Conservation (phyloP, 2,329 filamentous ascomycete genomes). For the Alternaria sp. region DNA sequence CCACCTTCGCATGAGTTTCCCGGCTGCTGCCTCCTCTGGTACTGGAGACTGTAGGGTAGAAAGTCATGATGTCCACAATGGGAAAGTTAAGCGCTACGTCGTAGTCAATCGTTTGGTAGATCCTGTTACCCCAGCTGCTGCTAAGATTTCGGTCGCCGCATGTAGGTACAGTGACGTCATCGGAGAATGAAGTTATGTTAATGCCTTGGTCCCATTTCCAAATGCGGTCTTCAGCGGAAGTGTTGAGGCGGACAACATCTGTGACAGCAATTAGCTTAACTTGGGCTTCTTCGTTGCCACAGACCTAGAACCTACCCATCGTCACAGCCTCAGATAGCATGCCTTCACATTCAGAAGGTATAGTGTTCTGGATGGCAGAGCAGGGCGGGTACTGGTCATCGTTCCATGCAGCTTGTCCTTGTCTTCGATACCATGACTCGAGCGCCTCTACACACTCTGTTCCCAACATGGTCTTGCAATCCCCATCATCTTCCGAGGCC, state of each 20-base stretch:
- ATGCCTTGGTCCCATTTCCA: background rate
- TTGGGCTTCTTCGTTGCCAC: background rate
- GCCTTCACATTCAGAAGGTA: background rate
- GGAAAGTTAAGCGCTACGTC: constrained; percentile 1
- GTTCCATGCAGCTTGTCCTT: background rate
- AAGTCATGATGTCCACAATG: background rate
- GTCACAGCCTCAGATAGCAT: background rate
- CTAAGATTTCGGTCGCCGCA: background rate
- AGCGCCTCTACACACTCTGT: constrained; percentile 2
- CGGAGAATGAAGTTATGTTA: background rate
- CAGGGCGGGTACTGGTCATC: background rate
- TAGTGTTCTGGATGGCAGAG: background rate
- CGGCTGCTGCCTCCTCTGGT: background rate
- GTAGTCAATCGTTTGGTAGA: background rate
- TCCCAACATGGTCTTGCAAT: constrained; percentile 3
- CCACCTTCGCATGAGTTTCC: background rate
- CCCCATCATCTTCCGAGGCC: constrained; percentile 3
- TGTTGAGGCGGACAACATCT: background rate
- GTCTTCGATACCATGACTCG: background rate
- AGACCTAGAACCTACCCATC: background rate
- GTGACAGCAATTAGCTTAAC: background rate
- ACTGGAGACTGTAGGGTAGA: background rate
- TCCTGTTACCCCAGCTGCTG: background rate
- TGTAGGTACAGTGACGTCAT: background rate
- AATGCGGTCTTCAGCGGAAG: background rate